Evolutionary conservation across 2,329 filamentous ascomycete genomes (phyloP).

Genomic region (Penicillium sp.): DNA sequence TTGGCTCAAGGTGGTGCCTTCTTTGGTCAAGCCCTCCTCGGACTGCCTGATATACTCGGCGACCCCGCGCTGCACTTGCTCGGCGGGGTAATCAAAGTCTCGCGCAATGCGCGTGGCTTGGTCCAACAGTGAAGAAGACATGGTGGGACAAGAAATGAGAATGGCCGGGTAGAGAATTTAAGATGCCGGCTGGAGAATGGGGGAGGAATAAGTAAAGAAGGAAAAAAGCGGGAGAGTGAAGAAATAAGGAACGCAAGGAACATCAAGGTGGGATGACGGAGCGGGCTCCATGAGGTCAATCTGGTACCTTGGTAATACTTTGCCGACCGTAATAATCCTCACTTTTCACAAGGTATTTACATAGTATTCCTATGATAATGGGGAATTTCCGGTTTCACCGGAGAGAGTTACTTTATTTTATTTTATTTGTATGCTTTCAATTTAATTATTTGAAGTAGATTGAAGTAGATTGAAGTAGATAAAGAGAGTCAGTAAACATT

Average conservation of each 20-base stretch:
- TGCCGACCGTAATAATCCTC: background rate
- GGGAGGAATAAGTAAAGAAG: background rate
- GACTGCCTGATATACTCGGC: conserved; percentile 84
- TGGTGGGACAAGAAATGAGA: conserved; percentile 16
- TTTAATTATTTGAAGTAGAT: background rate
- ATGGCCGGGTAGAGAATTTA: background rate
- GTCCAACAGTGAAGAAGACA: conserved; percentile 50
- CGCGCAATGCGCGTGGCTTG: conserved; percentile 77
- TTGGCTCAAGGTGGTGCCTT: conserved; percentile 82
- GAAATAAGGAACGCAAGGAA: background rate
- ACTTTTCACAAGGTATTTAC: background rate
- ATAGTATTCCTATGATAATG: background rate
- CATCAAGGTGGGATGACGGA: conserved; percentile 18
- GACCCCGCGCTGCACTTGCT: conserved; percentile 75
- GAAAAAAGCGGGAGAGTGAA: conserved; percentile 1
- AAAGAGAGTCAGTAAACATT: background rate
- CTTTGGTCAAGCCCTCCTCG: conserved; percentile 75
- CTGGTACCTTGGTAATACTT: conserved; percentile 12
- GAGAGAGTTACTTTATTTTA: conserved; percentile 1
- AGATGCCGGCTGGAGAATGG: background rate
- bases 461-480: too few relatives aligned
- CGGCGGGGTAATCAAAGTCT: conserved; percentile 80
- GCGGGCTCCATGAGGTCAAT: conserved; percentile 36
- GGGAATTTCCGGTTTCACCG: conserved; percentile 25
- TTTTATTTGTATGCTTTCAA: background rate